These are phyloP conservation scores for Eimeria nieschulzi DNA, from an alignment of 169 alveolate species.

Conservation along the genomic window DNA sequence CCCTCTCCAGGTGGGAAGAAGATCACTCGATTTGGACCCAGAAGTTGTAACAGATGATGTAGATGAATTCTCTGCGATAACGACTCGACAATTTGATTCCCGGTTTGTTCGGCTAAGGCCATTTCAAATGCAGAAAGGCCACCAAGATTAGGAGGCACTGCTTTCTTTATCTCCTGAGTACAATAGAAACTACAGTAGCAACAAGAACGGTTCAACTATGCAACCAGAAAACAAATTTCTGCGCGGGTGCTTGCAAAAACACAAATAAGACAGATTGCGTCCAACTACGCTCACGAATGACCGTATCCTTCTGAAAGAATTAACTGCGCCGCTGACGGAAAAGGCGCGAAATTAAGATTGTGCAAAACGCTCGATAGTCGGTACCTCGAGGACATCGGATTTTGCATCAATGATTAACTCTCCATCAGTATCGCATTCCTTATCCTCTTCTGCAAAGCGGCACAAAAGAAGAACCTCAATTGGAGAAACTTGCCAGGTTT, in stretches of 20 bases:
- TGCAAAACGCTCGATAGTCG: neutral
- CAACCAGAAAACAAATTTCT: neutral
- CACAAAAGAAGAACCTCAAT: neutral
- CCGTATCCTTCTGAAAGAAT: neutral
- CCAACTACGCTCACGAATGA: too few species aligned
- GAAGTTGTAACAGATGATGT: constrained; percentile 35
- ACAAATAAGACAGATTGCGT: too few species aligned
- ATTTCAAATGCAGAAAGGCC: neutral
- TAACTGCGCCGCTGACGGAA: neutral
- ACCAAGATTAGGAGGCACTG: constrained; percentile 31
- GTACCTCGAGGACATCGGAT: constrained; percentile 47
- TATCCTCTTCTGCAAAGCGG: constrained; percentile 10
- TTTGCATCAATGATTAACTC: neutral
- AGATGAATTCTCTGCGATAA: constrained; percentile 22
- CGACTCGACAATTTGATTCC: neutral
- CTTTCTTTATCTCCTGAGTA: constrained; percentile 39
- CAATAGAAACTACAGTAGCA: too few species aligned
- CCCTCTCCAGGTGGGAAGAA: constrained; percentile 58
- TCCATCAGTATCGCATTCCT: constrained; percentile 1
- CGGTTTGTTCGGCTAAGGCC: constrained; percentile 22
- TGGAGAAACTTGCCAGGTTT: too few species aligned
- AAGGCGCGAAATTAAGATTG: too few species aligned
- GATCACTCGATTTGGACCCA: constrained; percentile 52
- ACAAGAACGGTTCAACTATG: too few species aligned
- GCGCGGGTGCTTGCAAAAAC: too few species aligned